These are phyloP conservation scores for Arctostaphylos glauca DNA, from an alignment of 148 eudicot species.

Conservation along the genomic window DNA sequence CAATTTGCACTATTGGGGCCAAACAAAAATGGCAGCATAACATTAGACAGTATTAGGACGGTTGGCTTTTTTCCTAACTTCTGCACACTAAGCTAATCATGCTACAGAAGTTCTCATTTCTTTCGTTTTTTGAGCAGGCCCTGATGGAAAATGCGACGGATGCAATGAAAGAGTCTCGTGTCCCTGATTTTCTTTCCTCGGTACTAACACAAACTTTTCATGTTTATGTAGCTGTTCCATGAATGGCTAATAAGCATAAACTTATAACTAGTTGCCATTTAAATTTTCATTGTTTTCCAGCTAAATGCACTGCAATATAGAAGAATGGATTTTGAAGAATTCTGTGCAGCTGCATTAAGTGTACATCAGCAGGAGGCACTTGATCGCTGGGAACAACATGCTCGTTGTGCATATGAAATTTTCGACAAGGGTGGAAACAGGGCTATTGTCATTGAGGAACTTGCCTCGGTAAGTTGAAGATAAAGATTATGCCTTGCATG, in stretches of 20 bases:
- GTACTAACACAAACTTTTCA: slow-evolving; percentile 22
- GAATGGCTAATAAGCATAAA: not conserved
- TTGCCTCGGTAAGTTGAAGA: slow-evolving; percentile 50
- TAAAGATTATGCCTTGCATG: not conserved
- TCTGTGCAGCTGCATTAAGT: slow-evolving; percentile 54
- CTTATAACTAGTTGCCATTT: not conserved
- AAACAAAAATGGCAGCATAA: slow-evolving; percentile 38
- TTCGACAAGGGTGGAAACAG: slow-evolving; percentile 64
- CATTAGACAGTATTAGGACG: slow-evolving; percentile 39
- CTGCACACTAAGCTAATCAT: not conserved
- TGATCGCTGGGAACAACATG: slow-evolving; percentile 58
- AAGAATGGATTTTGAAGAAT: slow-evolving; percentile 60
- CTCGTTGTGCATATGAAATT: slow-evolving; percentile 53
- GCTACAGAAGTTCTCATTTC: not conserved
- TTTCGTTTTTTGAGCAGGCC: slow-evolving; percentile 42
- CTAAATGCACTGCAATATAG: slow-evolving; percentile 49
- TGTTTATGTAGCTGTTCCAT: not conserved
- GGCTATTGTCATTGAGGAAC: slow-evolving; percentile 57
- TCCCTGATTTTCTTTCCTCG: slow-evolving; percentile 40
- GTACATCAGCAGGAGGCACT: slow-evolving; percentile 59
- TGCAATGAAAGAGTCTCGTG: slow-evolving; percentile 52
- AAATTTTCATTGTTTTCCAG: slow-evolving; percentile 30
- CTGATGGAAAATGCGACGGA: slow-evolving; percentile 44
- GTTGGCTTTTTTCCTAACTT: slow-evolving; percentile 19
- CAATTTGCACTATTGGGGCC: slow-evolving; percentile 52